These are phyloP conservation scores for Neonectria faginata DNA, from an alignment of 2,329 filamentous ascomycete species.

Conservation along the genomic window DNA sequence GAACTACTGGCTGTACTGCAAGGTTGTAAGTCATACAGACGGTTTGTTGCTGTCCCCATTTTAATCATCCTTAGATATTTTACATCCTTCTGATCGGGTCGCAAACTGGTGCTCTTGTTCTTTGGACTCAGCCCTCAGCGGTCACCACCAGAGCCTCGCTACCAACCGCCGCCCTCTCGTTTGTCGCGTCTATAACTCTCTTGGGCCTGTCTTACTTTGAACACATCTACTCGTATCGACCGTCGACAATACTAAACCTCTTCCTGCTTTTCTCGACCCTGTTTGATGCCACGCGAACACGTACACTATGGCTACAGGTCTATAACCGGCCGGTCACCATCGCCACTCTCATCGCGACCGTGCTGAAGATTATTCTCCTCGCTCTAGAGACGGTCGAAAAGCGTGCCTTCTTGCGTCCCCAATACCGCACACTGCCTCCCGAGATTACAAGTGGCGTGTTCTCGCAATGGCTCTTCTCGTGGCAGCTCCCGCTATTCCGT, in stretches of 20 bases:
- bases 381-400: constrained; percentile 30
- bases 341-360: constrained; percentile 23
- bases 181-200: not conserved
- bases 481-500: constrained; percentile 31
- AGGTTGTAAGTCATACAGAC: constrained; percentile 30
- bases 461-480: constrained; percentile 35
- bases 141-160: constrained; percentile 30
- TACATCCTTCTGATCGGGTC: constrained; percentile 26
- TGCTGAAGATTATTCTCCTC: constrained; percentile 27
- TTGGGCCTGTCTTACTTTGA: constrained; percentile 32
- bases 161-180: not conserved
- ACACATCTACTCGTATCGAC: constrained; percentile 36
- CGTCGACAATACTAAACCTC: constrained; percentile 34
- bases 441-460: constrained; percentile 30
- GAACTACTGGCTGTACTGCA: constrained; percentile 34
- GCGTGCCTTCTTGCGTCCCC: constrained; percentile 22
- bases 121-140: constrained; percentile 27
- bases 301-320: constrained; percentile 37
- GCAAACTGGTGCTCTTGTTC: constrained; percentile 29
- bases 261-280: constrained; percentile 32
- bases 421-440: constrained; percentile 25
- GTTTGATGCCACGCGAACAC: constrained; percentile 28
- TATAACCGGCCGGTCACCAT: constrained; percentile 26
- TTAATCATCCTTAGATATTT: constrained; percentile 31
- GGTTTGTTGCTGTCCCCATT: not conserved